Evolutionary conservation across 1,139 yeast species (phyloP).

Genomic region (Saccharomyces hybrid): DNA sequence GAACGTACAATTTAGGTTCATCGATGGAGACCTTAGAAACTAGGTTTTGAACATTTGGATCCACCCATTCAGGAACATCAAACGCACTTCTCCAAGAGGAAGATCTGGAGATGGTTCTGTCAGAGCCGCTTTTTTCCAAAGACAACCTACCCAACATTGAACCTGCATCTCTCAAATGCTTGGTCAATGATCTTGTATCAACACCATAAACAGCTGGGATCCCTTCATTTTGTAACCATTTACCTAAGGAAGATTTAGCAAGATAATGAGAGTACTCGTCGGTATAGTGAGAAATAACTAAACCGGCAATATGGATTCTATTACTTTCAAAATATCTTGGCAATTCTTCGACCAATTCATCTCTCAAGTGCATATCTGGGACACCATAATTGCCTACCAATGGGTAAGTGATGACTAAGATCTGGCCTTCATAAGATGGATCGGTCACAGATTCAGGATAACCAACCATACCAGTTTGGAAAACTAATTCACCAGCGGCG

Average conservation of each 20-base stretch:
- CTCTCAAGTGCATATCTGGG: constrained; percentile 75
- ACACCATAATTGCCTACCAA: constrained; percentile 99
- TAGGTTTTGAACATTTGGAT: constrained; percentile 85
- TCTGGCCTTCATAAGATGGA: constrained; percentile 98
- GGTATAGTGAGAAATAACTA: constrained; percentile 94
- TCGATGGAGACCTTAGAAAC: constrained; percentile 83
- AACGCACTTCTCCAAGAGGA: constrained; percentile 56
- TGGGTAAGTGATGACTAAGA: constrained; percentile 92
- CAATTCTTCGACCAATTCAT: constrained; percentile 64
- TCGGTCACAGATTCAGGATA: constrained; percentile 98
- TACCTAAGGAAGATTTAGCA: constrained; percentile 86
- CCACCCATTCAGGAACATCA: constrained; percentile 79
- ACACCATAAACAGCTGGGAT: constrained; percentile 97
- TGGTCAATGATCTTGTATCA: constrained; percentile 92
- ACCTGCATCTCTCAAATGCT: constrained; percentile 86
- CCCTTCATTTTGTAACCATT: constrained; percentile 87
- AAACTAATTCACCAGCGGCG: constrained; percentile 95
- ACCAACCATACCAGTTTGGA: constrained; percentile 99
- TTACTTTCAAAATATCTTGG: constrained; percentile 92
- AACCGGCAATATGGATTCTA: constrained; percentile 91
- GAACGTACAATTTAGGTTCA: constrained; percentile 60
- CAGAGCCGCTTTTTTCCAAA: constrained; percentile 45
- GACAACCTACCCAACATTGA: constrained; percentile 83
- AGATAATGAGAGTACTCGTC: constrained; percentile 91
- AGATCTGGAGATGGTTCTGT: constrained; percentile 37